Evolutionary conservation across 805 yeast species (phyloP).

Genomic region (Sugiyamaella chiloensis): DNA sequence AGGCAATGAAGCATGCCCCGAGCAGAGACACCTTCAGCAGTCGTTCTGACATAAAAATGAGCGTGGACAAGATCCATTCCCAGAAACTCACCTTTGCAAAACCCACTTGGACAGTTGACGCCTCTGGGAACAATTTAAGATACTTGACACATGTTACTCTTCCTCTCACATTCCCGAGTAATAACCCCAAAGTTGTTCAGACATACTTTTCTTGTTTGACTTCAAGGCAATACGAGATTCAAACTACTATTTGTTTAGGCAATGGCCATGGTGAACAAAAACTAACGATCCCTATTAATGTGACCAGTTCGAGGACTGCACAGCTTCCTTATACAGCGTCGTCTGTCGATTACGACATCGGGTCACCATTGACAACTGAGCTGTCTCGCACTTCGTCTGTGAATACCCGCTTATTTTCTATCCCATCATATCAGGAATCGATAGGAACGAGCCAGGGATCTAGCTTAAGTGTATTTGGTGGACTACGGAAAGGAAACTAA

Average conservation of each 20-base stretch:
- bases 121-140: background rate
- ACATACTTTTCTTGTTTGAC: conserved; percentile 19
- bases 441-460: conserved; percentile 2
- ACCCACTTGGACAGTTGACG: conserved; percentile 9
- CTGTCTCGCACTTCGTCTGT: background rate
- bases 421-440: conserved; percentile 9
- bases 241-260: conserved; percentile 7
- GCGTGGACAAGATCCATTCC: conserved; percentile 7
- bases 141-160: conserved; percentile 4
- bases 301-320: background rate
- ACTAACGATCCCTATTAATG: conserved; percentile 8
- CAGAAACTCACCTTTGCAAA: conserved; percentile 13
- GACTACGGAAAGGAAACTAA: too few species aligned
- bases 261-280: background rate
- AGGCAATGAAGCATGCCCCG: conserved; percentile 3
- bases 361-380: background rate
- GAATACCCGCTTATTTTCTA: background rate
- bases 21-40: background rate
- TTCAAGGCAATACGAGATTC: conserved; percentile 17
- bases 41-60: conserved; percentile 8
- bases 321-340: background rate
- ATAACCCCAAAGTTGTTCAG: conserved; percentile 9
- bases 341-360: background rate
- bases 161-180: conserved; percentile 14
- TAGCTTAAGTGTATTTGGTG: background rate